These are phyloP conservation scores for Diphasiastrum complanatum DNA, from an alignment of 83 land plant genomes.

Conservation along the genomic window DNA sequence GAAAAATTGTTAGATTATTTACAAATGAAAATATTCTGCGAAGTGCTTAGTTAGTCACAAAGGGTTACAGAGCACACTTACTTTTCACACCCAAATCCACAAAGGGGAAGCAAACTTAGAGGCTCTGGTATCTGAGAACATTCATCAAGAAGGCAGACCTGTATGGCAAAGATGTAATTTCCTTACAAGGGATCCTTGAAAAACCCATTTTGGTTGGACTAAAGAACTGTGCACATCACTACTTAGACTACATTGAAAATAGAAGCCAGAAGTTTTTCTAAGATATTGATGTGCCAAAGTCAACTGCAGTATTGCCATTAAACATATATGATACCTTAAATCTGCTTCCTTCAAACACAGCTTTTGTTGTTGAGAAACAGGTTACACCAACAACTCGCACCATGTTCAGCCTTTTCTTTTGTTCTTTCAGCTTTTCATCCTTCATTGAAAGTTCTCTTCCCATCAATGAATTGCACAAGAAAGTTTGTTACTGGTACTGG, in stretches of 20 bases:
- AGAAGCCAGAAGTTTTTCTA: neutral
- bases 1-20: neutral
- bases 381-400: constrained; percentile 34
- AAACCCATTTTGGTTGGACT: neutral
- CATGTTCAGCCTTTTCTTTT: constrained; percentile 19
- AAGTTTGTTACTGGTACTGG: neutral
- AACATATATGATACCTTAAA: constrained; percentile 14
- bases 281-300: neutral
- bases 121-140: constrained; percentile 26
- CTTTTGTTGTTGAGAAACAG: constrained; percentile 18
- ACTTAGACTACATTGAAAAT: no score
- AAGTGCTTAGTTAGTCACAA: no score
- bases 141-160: constrained; percentile 26
- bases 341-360: constrained; percentile 16
- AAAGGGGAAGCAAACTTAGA: constrained; percentile 22
- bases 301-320: neutral
- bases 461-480: constrained; percentile 20
- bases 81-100: constrained; percentile 20
- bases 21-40: neutral
- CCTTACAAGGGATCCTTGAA: neutral
- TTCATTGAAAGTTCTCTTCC: constrained; percentile 20
- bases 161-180: neutral
- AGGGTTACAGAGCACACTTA: neutral
- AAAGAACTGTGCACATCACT: no score
- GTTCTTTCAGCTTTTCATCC: constrained; percentile 23